phyloP scores from a whole-genome alignment of 2,329 filamentous ascomycete species.

The Zalaria sp. region DNA sequence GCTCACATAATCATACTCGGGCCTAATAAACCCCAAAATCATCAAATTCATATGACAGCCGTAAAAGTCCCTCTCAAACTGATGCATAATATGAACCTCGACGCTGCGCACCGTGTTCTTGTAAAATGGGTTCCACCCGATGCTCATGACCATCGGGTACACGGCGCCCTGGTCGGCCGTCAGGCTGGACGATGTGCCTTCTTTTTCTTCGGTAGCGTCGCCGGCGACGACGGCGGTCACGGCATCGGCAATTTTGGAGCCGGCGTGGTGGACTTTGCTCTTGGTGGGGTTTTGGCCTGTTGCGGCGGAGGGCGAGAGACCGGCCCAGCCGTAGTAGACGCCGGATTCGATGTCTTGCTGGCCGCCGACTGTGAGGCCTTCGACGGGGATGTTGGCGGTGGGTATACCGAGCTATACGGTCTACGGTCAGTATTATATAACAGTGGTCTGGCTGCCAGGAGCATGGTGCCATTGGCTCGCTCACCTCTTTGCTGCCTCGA shows the following conservation, averaged over 20 bases:
- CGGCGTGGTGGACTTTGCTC: slow-evolving; percentile 1
- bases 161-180: slow-evolving; percentile 25
- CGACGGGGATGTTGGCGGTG: slow-evolving; percentile 71
- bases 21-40: slow-evolving; percentile 75
- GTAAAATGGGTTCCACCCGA: slow-evolving; percentile 97
- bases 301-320: slow-evolving; percentile 34
- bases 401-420: slow-evolving; percentile 69
- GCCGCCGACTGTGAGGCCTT: slow-evolving; percentile 56
- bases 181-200: slow-evolving; percentile 1
- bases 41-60: slow-evolving; percentile 63
- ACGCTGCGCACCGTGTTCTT: slow-evolving; percentile 77
- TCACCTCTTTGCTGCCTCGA: slow-evolving; percentile 78
- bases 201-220: slow-evolving; percentile 3
- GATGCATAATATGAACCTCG: slow-evolving; percentile 50
- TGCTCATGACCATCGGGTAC: slow-evolving; percentile 82
- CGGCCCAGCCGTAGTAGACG: slow-evolving; percentile 88
- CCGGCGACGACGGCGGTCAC: slow-evolving; percentile 8
- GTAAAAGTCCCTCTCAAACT: slow-evolving; percentile 74
- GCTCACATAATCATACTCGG: slow-evolving; percentile 76
- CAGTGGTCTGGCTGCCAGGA: not conserved
- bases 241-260: slow-evolving; percentile 5
- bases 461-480: slow-evolving; percentile 3
- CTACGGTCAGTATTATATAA: not conserved
- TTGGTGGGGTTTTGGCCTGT: slow-evolving; percentile 9
- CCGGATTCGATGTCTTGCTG: slow-evolving; percentile 52